A percentile compares a stretch with the other conserved stretches of the same genome.
Evolutionary conservation across 2,329 filamentous ascomycete species (phyloP).

Genomic region (Fusarium liriodendri): DNA sequence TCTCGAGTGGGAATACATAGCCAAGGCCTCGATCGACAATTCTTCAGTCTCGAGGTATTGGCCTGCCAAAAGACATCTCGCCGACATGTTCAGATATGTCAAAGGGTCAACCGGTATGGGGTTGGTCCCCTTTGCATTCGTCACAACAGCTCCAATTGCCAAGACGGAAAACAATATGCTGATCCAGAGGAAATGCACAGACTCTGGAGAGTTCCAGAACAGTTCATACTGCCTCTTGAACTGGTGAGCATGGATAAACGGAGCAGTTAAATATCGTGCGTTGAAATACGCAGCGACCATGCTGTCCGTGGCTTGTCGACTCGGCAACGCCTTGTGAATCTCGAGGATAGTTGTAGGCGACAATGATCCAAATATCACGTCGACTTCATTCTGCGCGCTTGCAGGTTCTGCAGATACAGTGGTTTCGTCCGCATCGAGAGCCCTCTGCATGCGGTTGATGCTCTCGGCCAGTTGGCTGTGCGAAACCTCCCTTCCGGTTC

Average conservation of each 20-base stretch:
- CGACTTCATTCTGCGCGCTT: not conserved
- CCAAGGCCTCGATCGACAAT: slow-evolving; percentile 18
- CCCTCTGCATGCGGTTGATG: not conserved
- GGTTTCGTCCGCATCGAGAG: not conserved
- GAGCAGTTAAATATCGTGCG: not conserved
- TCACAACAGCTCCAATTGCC: not conserved
- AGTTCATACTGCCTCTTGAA: slow-evolving; percentile 27
- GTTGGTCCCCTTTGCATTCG: not conserved
- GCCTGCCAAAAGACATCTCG: slow-evolving; percentile 12
- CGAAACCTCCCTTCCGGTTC: not conserved
- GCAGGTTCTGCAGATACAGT: not conserved
- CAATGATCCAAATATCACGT: not conserved
- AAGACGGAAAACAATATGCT: slow-evolving; percentile 30
- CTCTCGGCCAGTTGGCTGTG: not conserved
- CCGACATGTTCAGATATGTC: slow-evolving; percentile 1
- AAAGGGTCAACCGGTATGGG: not conserved
- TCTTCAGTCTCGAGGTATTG: not conserved
- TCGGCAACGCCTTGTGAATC: slow-evolving; percentile 2
- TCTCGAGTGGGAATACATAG: slow-evolving; percentile 16
- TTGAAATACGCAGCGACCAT: slow-evolving; percentile 20
- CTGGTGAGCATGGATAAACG: slow-evolving; percentile 22
- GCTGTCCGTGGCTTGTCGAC: slow-evolving; percentile 10
- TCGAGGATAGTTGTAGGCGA: not conserved
- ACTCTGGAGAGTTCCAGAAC: slow-evolving; percentile 11
- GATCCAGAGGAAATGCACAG: slow-evolving; percentile 7